A percentile compares a stretch with the other conserved stretches of the same genome.
Evolutionary conservation across 2,329 filamentous ascomycete genomes (phyloP).

Genomic region (Neonectria sp.): DNA sequence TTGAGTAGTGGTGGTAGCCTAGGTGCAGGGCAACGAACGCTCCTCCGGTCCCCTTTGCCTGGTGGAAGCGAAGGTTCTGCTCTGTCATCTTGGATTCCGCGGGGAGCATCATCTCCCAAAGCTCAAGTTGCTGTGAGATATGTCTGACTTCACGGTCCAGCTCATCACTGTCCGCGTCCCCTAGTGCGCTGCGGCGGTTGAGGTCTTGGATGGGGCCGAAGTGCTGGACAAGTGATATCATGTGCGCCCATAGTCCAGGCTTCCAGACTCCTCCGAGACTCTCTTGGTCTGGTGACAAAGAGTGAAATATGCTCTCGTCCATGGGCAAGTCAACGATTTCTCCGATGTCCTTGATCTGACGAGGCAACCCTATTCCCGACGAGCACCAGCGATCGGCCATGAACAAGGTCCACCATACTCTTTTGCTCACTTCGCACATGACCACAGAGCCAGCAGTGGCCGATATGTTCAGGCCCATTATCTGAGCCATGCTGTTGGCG

Average conservation of each 20-base stretch:
- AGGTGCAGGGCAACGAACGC: slow-evolving; percentile 56
- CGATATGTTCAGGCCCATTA: slow-evolving; percentile 18
- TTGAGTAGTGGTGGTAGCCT: slow-evolving; percentile 55
- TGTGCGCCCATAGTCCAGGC: slow-evolving; percentile 54
- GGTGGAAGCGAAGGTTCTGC: slow-evolving; percentile 44
- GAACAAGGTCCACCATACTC: slow-evolving; percentile 36
- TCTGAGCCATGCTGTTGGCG: slow-evolving; percentile 23
- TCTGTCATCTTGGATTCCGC: slow-evolving; percentile 16
- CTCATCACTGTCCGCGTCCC: slow-evolving; percentile 22
- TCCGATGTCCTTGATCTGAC: slow-evolving; percentile 30
- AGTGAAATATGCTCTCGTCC: slow-evolving; percentile 47
- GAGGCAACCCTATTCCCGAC: slow-evolving; percentile 32
- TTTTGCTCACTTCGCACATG: neutral
- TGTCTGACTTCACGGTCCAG: slow-evolving; percentile 9
- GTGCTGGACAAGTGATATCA: slow-evolving; percentile 50
- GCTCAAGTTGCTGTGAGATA: slow-evolving; percentile 27
- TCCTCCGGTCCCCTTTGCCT: slow-evolving; percentile 45
- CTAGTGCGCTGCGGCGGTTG: slow-evolving; percentile 45
- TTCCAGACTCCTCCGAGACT: slow-evolving; percentile 26
- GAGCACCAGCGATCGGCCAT: slow-evolving; percentile 39
- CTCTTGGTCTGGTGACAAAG: slow-evolving; percentile 20
- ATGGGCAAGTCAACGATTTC: slow-evolving; percentile 38
- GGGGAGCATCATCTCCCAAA: slow-evolving; percentile 36
- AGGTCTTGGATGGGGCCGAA: slow-evolving; percentile 54
- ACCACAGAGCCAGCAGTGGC: neutral